phyloP scores from a whole-genome alignment of 345 rosid species.

The Mallotus nudiflorus region DNA sequence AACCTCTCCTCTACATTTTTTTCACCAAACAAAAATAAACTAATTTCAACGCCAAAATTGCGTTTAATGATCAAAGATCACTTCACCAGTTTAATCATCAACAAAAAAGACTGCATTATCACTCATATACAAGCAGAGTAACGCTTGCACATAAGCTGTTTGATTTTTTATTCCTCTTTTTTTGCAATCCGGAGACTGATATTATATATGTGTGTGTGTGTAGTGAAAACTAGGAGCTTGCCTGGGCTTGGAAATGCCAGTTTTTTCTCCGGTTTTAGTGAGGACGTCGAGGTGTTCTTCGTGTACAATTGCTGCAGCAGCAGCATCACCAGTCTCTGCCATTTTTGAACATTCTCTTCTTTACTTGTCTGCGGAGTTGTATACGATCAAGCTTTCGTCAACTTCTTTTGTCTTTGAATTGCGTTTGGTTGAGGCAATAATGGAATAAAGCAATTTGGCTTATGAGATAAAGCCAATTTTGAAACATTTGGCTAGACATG shows the following conservation, averaged over 20 bases:
- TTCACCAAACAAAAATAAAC: too few species aligned
- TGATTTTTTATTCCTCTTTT: too few species aligned
- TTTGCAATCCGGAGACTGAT: too few species aligned
- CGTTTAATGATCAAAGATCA: background rate
- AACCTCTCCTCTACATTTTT: constrained; percentile 56
- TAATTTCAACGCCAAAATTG: background rate
- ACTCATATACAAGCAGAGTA: background rate
- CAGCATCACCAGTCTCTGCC: constrained; percentile 17
- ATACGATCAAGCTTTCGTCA: too few species aligned
- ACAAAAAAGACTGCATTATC: background rate
- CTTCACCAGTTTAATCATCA: background rate
- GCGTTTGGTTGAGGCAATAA: too few species aligned
- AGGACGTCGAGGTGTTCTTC: constrained; percentile 67
- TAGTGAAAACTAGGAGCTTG: constrained; percentile 13
- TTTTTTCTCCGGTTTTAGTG: constrained; percentile 57
- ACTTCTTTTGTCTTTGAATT: too few species aligned
- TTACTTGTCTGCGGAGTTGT: too few species aligned
- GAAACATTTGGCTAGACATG: too few species aligned
- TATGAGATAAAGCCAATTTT: too few species aligned
- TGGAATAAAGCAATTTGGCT: too few species aligned
- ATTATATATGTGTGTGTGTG: background rate
- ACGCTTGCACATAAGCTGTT: background rate
- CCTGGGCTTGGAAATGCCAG: constrained; percentile 82
- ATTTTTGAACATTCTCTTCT: too few species aligned
- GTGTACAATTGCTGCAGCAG: background rate